A percentile compares a stretch with the other conserved stretches of the same genome.
Conservation (phyloP, 2,329 filamentous ascomycete species). For the Hypoxylon sp. region DNA sequence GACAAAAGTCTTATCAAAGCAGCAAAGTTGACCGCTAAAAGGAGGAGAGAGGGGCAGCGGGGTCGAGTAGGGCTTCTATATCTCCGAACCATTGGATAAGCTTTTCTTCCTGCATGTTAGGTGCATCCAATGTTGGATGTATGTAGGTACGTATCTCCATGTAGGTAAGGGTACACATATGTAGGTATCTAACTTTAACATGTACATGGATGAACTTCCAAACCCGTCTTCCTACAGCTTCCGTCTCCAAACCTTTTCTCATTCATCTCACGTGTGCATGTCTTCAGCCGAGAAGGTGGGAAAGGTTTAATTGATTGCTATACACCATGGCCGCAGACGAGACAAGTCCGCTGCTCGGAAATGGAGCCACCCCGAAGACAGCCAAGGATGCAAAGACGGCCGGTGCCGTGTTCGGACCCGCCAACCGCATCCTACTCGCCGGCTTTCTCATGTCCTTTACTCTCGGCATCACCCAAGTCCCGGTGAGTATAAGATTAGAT, state of each 20-base stretch:
- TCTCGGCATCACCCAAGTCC: slow-evolving; percentile 46
- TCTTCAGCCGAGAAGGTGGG: no score
- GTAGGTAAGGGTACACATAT: no score
- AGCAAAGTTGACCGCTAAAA: slow-evolving; percentile 12
- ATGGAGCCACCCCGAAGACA: slow-evolving; percentile 17
- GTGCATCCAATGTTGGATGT: no score
- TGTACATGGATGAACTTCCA: no score
- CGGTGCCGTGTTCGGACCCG: slow-evolving; percentile 37
- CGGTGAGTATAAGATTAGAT: no score
- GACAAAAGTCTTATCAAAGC: slow-evolving; percentile 23
- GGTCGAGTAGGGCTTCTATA: no score
- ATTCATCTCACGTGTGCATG: not conserved
- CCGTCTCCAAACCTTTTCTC: slow-evolving; percentile 3
- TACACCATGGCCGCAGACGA: slow-evolving; percentile 38
- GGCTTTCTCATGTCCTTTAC: slow-evolving; percentile 46
- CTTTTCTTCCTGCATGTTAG: no score
- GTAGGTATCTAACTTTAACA: not conserved
- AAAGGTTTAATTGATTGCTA: not conserved
- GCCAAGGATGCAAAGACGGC: slow-evolving; percentile 20
- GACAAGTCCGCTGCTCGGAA: slow-evolving; percentile 29
- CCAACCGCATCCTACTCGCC: slow-evolving; percentile 45
- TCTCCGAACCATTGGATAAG: no score
- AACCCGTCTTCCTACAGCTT: no score
- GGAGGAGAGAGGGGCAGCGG: no score
- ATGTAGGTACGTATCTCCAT: no score